phyloP scores from a whole-genome alignment of 1,284 basidiomycete species.

The Boletus smithii region DNA sequence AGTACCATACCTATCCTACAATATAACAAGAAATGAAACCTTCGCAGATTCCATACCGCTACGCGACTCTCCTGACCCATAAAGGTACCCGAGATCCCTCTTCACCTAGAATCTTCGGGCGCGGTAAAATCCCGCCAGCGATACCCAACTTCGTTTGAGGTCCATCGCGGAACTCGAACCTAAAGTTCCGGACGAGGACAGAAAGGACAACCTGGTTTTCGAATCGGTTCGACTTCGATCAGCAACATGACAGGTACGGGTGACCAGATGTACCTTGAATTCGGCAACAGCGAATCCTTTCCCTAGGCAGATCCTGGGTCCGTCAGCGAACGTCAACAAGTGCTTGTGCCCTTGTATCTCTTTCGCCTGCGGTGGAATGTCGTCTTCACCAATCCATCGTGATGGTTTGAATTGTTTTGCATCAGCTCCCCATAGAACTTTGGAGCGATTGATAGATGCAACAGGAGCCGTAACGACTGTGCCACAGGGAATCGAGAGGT shows the following conservation, averaged over 20 bases:
- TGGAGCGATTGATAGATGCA: slow-evolving; percentile 45
- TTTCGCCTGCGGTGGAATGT: slow-evolving; percentile 24
- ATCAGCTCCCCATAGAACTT: slow-evolving; percentile 44
- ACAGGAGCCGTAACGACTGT: slow-evolving; percentile 43
- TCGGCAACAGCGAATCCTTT: slow-evolving; percentile 43
- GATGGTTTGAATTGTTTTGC: slow-evolving; percentile 31
- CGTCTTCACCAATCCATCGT: slow-evolving; percentile 11
- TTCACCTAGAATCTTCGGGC: slow-evolving; percentile 44
- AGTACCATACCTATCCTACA: neutral
- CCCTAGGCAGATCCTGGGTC: slow-evolving; percentile 46
- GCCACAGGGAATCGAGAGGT: slow-evolving; percentile 44
- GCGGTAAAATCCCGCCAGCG: slow-evolving; percentile 36
- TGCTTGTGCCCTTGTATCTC: slow-evolving; percentile 41
- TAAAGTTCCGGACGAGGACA: slow-evolving; percentile 43
- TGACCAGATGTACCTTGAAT: slow-evolving; percentile 27
- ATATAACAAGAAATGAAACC: neutral
- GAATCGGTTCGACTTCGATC: neutral
- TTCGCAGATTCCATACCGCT: neutral
- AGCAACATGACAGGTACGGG: too few species aligned
- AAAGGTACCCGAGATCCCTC: slow-evolving; percentile 43
- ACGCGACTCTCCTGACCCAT: slow-evolving; percentile 27
- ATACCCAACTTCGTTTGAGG: slow-evolving; percentile 37
- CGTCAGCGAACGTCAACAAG: slow-evolving; percentile 49
- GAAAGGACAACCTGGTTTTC: slow-evolving; percentile 40
- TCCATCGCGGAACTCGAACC: slow-evolving; percentile 44